Conservation (phyloP, 1,284 basidiomycete genomes). For the Peniophora sp. region DNA sequence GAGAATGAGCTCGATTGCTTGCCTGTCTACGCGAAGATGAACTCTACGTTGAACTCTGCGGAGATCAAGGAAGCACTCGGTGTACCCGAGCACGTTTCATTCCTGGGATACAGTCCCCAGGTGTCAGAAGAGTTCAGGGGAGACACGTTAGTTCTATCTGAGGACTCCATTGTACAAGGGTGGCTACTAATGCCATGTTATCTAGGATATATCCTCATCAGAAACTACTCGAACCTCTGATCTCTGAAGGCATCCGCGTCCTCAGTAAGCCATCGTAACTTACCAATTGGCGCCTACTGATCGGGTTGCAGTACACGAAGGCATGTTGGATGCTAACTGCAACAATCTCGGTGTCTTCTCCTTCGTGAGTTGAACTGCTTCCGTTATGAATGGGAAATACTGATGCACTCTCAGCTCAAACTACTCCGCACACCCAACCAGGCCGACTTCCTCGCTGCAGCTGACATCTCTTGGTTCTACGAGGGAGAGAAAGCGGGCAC, state of each 20-base stretch:
- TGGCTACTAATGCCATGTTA: not conserved
- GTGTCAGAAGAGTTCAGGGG: conserved; percentile 7
- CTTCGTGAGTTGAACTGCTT: conserved; percentile 1
- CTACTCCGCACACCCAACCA: not conserved
- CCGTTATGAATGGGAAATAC: too few relatives aligned
- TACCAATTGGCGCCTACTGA: not conserved
- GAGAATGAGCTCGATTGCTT: conserved; percentile 8
- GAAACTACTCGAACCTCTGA: conserved; percentile 18
- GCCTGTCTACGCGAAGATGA: conserved; percentile 15
- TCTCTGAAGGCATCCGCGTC: conserved; percentile 19
- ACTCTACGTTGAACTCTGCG: conserved; percentile 14
- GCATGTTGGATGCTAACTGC: conserved; percentile 23
- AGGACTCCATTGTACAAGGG: not conserved
- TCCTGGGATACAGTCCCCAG: conserved; percentile 6
- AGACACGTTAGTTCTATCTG: not conserved
- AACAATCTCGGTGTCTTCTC: conserved; percentile 20
- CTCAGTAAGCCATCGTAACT: conserved; percentile 15
- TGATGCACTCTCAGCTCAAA: not conserved
- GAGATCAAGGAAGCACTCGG: conserved; percentile 16
- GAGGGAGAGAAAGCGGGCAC: too few relatives aligned
- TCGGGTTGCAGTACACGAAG: conserved; percentile 16
- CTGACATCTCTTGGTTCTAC: not conserved
- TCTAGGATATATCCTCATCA: conserved; percentile 7
- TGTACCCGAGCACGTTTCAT: conserved; percentile 9
- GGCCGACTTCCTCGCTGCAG: not conserved